phyloP scores from a whole-genome alignment of 495 filamentous ascomycete species.

The Neurospora africana region DNA sequence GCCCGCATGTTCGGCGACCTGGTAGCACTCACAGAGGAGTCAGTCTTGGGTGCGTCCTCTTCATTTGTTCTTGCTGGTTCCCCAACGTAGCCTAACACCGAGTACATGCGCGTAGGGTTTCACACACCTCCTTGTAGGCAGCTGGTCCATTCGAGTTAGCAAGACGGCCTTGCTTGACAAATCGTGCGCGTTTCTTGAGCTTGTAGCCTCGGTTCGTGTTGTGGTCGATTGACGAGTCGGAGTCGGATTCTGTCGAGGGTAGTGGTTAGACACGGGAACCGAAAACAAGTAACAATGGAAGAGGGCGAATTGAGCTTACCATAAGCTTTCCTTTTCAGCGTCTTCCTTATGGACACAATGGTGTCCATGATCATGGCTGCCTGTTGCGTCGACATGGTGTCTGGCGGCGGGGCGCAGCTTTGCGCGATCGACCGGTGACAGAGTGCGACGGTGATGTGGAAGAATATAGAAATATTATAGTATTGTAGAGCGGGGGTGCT shows the following conservation, averaged over 20 bases:
- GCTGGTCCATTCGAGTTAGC: slow-evolving; percentile 58
- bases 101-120: neutral
- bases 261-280: neutral
- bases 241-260: slow-evolving; percentile 59
- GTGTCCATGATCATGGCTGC: slow-evolving; percentile 23
- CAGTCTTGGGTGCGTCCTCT: neutral
- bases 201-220: slow-evolving; percentile 88
- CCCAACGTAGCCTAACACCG: neutral
- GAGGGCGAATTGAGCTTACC: slow-evolving; percentile 7
- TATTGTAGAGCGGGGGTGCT: neutral
- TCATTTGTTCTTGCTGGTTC: neutral
- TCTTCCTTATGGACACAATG: slow-evolving; percentile 14
- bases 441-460: neutral
- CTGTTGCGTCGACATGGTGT: slow-evolving; percentile 22
- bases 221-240: slow-evolving; percentile 70
- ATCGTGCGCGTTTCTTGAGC: slow-evolving; percentile 69
- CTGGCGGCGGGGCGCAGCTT: neutral
- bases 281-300: neutral
- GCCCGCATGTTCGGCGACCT: slow-evolving; percentile 79
- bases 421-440: neutral
- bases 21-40: neutral
- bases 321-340: slow-evolving; percentile 20
- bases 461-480: neutral
- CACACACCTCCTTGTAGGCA: slow-evolving; percentile 73
- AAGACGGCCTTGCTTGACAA: slow-evolving; percentile 66